A percentile compares a stretch with the other conserved stretches of the same genome.
Conservation (phyloP, 148 eudicot genomes). For the Nepenthes gracilis region DNA sequence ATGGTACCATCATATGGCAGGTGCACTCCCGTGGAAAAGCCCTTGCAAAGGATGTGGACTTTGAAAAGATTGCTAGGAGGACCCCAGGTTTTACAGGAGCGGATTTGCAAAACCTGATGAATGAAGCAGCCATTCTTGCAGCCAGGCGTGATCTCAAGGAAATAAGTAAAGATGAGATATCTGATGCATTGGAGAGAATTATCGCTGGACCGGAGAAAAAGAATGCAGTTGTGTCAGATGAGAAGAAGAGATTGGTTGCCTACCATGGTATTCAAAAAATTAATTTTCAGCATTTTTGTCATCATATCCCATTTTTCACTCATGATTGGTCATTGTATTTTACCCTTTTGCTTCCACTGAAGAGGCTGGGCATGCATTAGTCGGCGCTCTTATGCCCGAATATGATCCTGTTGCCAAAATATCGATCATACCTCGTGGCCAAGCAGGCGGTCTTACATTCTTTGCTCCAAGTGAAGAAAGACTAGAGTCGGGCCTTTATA, state of each 20-base stretch:
- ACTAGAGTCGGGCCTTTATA: conserved; percentile 92
- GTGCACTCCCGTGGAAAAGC: conserved; percentile 98
- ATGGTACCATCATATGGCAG: conserved; percentile 14
- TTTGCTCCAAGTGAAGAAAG: conserved; percentile 99
- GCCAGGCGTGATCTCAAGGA: conserved; percentile 97
- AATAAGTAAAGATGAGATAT: conserved; percentile 97
- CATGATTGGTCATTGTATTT: background rate
- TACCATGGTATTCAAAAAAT: conserved; percentile 55
- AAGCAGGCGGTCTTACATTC: conserved; percentile 98
- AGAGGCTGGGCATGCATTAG: conserved; percentile 99
- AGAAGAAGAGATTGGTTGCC: conserved; percentile 93
- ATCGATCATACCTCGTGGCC: conserved; percentile 98
- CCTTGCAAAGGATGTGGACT: conserved; percentile 96
- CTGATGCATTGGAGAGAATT: conserved; percentile 94
- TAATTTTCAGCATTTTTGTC: background rate
- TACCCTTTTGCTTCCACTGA: conserved; percentile 13
- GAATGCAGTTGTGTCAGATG: conserved; percentile 97
- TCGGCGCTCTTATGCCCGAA: conserved; percentile 98
- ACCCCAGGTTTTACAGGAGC: conserved; percentile 99
- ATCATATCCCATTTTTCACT: background rate
- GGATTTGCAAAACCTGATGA: conserved; percentile 95
- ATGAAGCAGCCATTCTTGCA: conserved; percentile 98
- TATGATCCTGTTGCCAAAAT: conserved; percentile 98
- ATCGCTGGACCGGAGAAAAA: conserved; percentile 99
- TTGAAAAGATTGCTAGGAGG: conserved; percentile 89